Base-by-base conservation (phyloP, 2,329 filamentous ascomycete species). In the Immersiporthe knoxdaviesiana region DNA sequence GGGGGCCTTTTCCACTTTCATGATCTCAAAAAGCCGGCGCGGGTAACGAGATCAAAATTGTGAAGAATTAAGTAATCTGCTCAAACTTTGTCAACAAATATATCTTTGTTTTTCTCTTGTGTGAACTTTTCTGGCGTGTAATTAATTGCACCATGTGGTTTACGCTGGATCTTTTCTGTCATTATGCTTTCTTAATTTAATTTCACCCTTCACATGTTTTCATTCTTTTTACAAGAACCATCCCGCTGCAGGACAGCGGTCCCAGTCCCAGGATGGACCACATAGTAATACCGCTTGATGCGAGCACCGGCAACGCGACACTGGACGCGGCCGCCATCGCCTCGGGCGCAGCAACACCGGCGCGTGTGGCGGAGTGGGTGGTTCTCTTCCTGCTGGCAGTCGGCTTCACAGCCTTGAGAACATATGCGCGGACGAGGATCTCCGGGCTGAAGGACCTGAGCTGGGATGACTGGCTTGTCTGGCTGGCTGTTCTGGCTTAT, bases 401-500 rank as follows among this genome's bases (percentile, higher is more conserved):
- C 44, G 54, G 72, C 1, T 69, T 76, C 11, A 77, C 77, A 0
- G 44, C 73, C 11, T 63, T 79, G 7, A 70, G 77, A 7, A 78
- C 77, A 1, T 79, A 77, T 67, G 75, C 77, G 24, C 73, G 77
- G 8, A 66, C 75, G 18, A 74, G 73, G 2, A 71, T 72, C 0
- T 72, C 75, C 5, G 75, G 77, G 0, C 54, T 74, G 2, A 70
- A 72, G 10, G 73, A 73, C 27, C 71, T 79, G 10, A 72, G 73
- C 5, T 63, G 74, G 30, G 77, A 79, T 27, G 77, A 79, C 52
- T 77, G 76, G 39, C 71, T 79, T 0, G 74, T 78, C 52, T 73
- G 72, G 70, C 32, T 74, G 54, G 74, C 73, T 4, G 35, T 70
- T 24, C 70, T 74, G 27, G 3, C 44, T 21, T 66, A 66, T 52